A percentile compares a stretch with the other conserved stretches of the same genome.
These are phyloP conservation scores for Geosmithia flava DNA, from an alignment of 2,329 filamentous ascomycete species.

Conservation along the genomic window DNA sequence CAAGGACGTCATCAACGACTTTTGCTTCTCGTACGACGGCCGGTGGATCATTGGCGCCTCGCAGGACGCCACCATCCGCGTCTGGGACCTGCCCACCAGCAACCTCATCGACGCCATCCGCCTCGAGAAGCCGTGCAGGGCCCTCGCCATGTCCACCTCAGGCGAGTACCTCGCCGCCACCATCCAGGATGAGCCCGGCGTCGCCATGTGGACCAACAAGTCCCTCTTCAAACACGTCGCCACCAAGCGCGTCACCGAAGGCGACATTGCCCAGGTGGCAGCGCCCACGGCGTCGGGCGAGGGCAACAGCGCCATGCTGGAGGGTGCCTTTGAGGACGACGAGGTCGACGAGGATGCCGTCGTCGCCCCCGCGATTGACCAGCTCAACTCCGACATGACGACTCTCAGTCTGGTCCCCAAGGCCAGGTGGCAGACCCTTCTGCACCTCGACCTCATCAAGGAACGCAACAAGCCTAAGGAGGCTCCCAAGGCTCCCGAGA, in stretches of 20 bases:
- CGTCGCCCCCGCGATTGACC: constrained; percentile 50
- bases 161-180: constrained; percentile 93
- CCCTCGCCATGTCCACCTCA: constrained; percentile 76
- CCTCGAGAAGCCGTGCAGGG: constrained; percentile 65
- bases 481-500: constrained; percentile 81
- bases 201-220: constrained; percentile 95
- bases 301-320: constrained; percentile 61
- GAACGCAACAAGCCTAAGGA: constrained; percentile 91
- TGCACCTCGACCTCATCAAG: constrained; percentile 86
- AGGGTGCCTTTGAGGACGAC: constrained; percentile 60
- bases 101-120: constrained; percentile 90
- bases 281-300: constrained; percentile 74
- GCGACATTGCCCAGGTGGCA: constrained; percentile 52
- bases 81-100: constrained; percentile 93
- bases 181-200: constrained; percentile 67
- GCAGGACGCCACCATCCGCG: constrained; percentile 64
- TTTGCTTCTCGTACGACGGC: constrained; percentile 84
- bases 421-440: constrained; percentile 84
- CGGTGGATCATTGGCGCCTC: constrained; percentile 88
- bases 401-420: constrained; percentile 84
- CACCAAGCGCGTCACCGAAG: constrained; percentile 71
- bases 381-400: constrained; percentile 71
- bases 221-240: constrained; percentile 82
- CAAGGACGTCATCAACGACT: constrained; percentile 60
- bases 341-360: constrained; percentile 39